Evolutionary conservation across 2,329 filamentous ascomycete genomes (phyloP).

Genomic region (Ascochyta koolunga): DNA sequence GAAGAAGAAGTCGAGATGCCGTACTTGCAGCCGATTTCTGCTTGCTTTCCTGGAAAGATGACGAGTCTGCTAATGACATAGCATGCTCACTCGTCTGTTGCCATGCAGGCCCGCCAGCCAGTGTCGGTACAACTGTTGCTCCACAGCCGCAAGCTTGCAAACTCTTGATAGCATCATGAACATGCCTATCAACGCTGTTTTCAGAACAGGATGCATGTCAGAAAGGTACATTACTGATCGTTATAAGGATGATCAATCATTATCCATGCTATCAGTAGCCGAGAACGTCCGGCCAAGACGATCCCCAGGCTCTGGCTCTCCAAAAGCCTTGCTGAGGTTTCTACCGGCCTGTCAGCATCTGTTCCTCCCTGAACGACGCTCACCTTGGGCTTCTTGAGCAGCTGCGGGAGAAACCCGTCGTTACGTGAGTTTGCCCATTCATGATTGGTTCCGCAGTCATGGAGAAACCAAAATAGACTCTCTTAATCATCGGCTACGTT

Average conservation of each 20-base stretch:
- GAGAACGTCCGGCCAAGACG: background rate
- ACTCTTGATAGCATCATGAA: background rate
- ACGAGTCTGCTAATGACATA: background rate
- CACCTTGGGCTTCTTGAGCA: no score
- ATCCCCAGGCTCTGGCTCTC: background rate
- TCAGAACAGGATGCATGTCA: background rate
- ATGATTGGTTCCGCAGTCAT: no score
- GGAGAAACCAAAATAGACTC: no score
- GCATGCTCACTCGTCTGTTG: no score
- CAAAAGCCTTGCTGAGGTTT: background rate
- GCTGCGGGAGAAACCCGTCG: no score
- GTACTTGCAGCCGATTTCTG: background rate
- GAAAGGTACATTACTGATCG: background rate
- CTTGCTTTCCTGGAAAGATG: background rate
- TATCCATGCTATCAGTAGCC: background rate
- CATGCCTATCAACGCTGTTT: background rate
- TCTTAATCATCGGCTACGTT: no score
- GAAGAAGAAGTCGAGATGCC: background rate
- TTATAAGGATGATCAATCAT: background rate
- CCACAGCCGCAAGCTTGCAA: background rate
- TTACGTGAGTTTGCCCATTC: no score
- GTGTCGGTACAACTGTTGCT: background rate
- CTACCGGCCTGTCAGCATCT: background rate
- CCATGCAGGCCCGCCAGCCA: background rate
- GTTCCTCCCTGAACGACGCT: no score